These are phyloP conservation scores for Suillus placidus DNA, from an alignment of 768 basidiomycete genomes.

Conservation along the genomic window DNA sequence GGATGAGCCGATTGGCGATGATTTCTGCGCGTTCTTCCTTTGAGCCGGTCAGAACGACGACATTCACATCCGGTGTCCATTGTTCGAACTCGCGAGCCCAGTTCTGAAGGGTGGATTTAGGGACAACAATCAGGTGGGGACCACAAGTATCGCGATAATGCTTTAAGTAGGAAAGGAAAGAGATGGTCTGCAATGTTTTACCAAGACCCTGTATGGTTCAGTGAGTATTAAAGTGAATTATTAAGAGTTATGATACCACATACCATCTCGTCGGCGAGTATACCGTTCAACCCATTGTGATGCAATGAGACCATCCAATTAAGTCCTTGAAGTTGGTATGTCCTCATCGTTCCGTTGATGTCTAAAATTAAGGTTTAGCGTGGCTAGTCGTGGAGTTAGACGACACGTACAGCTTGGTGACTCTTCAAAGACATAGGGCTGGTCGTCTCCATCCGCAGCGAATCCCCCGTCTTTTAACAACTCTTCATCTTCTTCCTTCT, in stretches of 20 bases:
- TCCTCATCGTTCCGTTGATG: slow-evolving; percentile 87
- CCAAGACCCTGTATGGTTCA: slow-evolving; percentile 76
- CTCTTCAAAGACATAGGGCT: slow-evolving; percentile 93
- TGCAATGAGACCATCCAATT: slow-evolving; percentile 98
- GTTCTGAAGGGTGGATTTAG: slow-evolving; percentile 98
- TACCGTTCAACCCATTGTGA: slow-evolving; percentile 96
- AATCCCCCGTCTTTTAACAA: slow-evolving; percentile 84
- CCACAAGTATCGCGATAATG: slow-evolving; percentile 75
- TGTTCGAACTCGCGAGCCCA: slow-evolving; percentile 91
- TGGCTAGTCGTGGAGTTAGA: not conserved
- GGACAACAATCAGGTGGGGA: slow-evolving; percentile 94
- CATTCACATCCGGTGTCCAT: slow-evolving; percentile 90
- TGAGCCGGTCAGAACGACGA: slow-evolving; percentile 79
- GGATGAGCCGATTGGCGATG: slow-evolving; percentile 76
- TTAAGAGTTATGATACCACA: slow-evolving; percentile 14
- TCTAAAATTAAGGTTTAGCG: slow-evolving; percentile 47
- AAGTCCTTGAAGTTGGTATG: slow-evolving; percentile 93
- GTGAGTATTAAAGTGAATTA: not conserved
- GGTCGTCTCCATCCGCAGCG: slow-evolving; percentile 80
- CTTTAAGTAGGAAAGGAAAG: slow-evolving; percentile 94
- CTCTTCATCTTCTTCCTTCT: slow-evolving; percentile 99
- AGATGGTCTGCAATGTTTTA: slow-evolving; percentile 97
- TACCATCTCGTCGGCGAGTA: slow-evolving; percentile 96
- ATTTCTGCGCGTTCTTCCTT: slow-evolving; percentile 89
- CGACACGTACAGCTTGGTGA: slow-evolving; percentile 77